Conservation (phyloP, 2,329 filamentous ascomycete genomes). For the Aureobasidium sp. region DNA sequence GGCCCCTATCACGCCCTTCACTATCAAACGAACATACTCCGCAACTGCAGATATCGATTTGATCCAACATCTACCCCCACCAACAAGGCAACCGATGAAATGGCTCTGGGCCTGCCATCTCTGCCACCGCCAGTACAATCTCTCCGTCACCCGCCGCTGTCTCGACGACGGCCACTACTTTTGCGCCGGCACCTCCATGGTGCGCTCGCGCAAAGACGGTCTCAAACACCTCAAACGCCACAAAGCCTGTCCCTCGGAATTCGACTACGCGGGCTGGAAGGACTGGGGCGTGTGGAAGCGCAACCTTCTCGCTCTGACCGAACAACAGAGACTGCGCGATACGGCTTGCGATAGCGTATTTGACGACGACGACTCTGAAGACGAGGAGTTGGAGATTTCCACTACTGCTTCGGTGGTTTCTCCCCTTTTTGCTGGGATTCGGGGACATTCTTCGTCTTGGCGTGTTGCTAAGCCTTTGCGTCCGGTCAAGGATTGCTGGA, state of each 20-base stretch:
- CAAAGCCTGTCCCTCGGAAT: constrained; percentile 43
- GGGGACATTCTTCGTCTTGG: neutral
- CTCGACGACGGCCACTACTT: constrained; percentile 49
- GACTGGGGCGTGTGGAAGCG: constrained; percentile 39
- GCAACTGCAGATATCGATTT: constrained; percentile 15
- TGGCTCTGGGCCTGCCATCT: constrained; percentile 51
- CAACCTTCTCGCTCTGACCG: constrained; percentile 21
- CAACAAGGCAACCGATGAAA: constrained; percentile 29
- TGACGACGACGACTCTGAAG: constrained; percentile 16
- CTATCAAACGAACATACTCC: constrained; percentile 20
- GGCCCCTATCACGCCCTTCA: constrained; percentile 17
- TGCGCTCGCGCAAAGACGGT: constrained; percentile 26
- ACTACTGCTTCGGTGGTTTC: neutral
- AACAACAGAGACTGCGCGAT: constrained; percentile 13
- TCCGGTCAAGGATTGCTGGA: constrained; percentile 36
- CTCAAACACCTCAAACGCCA: constrained; percentile 28
- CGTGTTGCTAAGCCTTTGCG: neutral
- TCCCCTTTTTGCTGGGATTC: neutral
- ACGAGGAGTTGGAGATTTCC: constrained; percentile 2
- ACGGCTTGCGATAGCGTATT: constrained; percentile 1
- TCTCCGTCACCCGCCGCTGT: constrained; percentile 46
- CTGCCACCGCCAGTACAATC: constrained; percentile 41
- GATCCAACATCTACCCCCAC: constrained; percentile 20
- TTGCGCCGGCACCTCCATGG: constrained; percentile 41
- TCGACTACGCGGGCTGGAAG: constrained; percentile 49